Evolutionary conservation across 2,329 filamentous ascomycete species (phyloP), one percentile per base, ranked within the genome.

Genomic region (Albifimbria verrucaria): DNA sequence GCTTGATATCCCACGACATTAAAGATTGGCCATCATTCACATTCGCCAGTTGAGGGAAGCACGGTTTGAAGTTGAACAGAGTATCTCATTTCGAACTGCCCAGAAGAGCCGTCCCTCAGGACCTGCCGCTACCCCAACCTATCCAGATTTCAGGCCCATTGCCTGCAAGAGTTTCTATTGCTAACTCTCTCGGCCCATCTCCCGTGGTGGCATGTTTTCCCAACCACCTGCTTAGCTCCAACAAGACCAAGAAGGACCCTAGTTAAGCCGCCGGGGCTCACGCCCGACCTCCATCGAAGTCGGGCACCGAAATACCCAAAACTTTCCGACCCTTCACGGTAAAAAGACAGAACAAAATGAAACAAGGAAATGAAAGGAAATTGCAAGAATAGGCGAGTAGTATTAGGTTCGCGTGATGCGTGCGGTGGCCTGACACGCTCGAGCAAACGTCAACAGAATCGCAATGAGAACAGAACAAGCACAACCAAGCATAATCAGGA

Each of bases 221-320:
- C 12, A 39, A 39, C 18, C 32, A 7, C 32, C 32, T n/a, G 18
- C 32, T 12, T 39, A 39, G 32, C 53, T 51, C 52, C 54, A 52
- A 53, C 55, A 60, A 56, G 32, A 39, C 32, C 32, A 32, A 32
- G 32, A 57, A 61, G 54, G 55, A 60, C 54, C 59, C 51, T 60
- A 58, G 49, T 55, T 56, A 62, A 68, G 65, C 68, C 68, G 58
- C 68, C 68, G 60, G 68, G 68, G 67, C 63, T 66, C 58, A 58
- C 55, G 59, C 59, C 58, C 62, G 23, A n/a, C 49, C 36, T 44
- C 46, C 21, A 26, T 25, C 36, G 17, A 28, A 3, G 42, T 36
- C 25, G 36, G 20, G 26, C 21, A 28, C 22, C 41, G 57, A 51
- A 60, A 59, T 58, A 55, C 58, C 53, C n/a, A n/a, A n/a, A n/a